Base-by-base conservation (phyloP, 75 land plant genomes). In the Isoetes taiwanensis region DNA sequence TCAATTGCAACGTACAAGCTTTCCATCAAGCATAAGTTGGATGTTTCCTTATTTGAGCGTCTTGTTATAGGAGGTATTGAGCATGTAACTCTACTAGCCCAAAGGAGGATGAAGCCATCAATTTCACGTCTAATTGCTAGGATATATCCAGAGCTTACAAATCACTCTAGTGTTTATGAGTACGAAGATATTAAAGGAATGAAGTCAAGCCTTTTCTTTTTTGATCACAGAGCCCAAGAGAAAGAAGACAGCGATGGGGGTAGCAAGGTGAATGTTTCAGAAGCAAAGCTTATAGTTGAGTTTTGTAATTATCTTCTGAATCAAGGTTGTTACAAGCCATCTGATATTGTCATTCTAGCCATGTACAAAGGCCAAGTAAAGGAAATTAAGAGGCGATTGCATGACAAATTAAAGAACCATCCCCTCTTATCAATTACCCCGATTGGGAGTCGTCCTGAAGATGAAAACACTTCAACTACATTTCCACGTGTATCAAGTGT, bases 31-130 rank as follows among this genome's bases (percentile, higher is more conserved):
- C 71, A 69, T 30, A 54, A 29, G 19, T 23, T 69, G 17, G 71
- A 69, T 53, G 59, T 69, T 20, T 69, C 71, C 5, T 32, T 69
- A 43, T 69, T 69, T 41, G 71, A 69, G 26, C 58, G 71, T 19
- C 64, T 66, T 23, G 70, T 64, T 0, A 35, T 25, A 11, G 25
- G 37, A 2, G 68, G 71, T 4, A 12, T 63, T 9, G 43, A 69
- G 20, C 40, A 69, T 31, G 70, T 23, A 29, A 64, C 43, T 2
- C 30, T 67, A 11, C 31, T 34, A 38, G 34, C 58, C 3, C 69
- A 67, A 8, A 28, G 69, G 20, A 41, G 69, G 32, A 67, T 67
- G 69, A 61, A 46, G 23, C 69, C 69, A 23, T 37, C 29, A 19
- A 67, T 67, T 14, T 67, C 69, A 0, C 14, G 14, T 4, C 41